Evolutionary conservation across 2,329 filamentous ascomycete species (phyloP).

Genomic region (Penicillium nordicum): DNA sequence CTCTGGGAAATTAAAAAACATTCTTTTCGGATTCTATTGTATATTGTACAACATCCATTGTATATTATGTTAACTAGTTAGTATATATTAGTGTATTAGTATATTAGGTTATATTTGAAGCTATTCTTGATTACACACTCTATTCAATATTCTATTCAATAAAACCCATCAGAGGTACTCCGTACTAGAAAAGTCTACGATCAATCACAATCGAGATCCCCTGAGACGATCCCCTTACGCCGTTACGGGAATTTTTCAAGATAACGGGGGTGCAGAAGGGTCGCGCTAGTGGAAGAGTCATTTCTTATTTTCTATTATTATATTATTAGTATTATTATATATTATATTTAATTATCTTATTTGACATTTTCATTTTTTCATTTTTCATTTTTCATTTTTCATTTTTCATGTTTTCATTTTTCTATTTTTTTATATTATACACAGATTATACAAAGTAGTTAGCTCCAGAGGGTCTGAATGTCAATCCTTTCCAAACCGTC

Average conservation of each 20-base stretch:
- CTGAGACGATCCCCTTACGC: constrained; percentile 19
- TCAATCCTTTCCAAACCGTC: constrained; percentile 25
- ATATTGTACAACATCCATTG: background rate
- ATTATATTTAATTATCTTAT: background rate
- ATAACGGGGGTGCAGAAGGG: constrained; percentile 29
- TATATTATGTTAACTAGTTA: background rate
- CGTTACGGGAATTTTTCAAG: constrained; percentile 25
- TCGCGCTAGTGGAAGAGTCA: constrained; percentile 24
- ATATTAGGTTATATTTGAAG: background rate
- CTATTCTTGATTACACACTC: background rate
- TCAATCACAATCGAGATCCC: constrained; percentile 6
- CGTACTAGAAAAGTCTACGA: background rate
- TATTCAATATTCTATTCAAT: background rate
- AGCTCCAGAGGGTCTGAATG: constrained; percentile 13
- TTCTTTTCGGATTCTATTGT: background rate
- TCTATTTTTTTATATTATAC: constrained; percentile 14
- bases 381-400: background rate
- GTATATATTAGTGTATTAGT: background rate
- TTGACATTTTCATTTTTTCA: constrained; percentile 1
- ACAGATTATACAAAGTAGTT: constrained; percentile 3
- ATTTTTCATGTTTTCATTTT: background rate
- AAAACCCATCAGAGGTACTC: background rate
- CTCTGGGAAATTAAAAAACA: constrained; percentile 6
- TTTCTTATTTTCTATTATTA: constrained; percentile 20
- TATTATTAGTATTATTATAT: background rate